Percentiles rank a stretch among this genome's conserved stretches.
These are phyloP conservation scores for Echites panduratus DNA, from an alignment of 257 asterid genomes.

Conservation along the genomic window DNA sequence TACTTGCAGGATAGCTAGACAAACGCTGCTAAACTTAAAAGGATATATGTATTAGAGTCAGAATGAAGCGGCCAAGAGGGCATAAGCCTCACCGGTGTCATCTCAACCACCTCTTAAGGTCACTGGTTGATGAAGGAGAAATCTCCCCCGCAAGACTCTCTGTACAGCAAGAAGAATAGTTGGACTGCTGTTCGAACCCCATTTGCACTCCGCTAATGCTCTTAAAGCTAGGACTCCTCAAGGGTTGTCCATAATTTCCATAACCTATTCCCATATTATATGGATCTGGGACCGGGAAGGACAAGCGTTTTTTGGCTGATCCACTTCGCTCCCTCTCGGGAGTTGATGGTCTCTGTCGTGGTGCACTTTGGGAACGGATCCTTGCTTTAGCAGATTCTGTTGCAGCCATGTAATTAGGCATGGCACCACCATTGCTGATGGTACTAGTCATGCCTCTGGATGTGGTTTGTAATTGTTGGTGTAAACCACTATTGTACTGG, in stretches of 20 bases:
- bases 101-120: slow-evolving; percentile 71
- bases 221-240: slow-evolving; percentile 89
- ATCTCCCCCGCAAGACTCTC: slow-evolving; percentile 79
- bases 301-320: slow-evolving; percentile 57
- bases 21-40: not conserved
- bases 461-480: slow-evolving; percentile 16
- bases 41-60: not conserved
- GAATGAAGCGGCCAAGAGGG: not conserved
- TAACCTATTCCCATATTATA: not conserved
- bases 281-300: slow-evolving; percentile 49
- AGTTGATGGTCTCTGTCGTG: slow-evolving; percentile 72
- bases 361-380: slow-evolving; percentile 80
- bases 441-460: slow-evolving; percentile 1
- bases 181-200: slow-evolving; percentile 74
- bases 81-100: slow-evolving; percentile 19
- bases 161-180: slow-evolving; percentile 48
- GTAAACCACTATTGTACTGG: slow-evolving; percentile 8
- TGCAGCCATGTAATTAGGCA: slow-evolving; percentile 88
- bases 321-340: slow-evolving; percentile 77
- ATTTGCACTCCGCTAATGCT: slow-evolving; percentile 65
- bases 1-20: not conserved
- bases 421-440: slow-evolving; percentile 7
- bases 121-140: slow-evolving; percentile 88
- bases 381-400: slow-evolving; percentile 88
- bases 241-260: slow-evolving; percentile 26